Percentiles rank a stretch among this genome's conserved stretches.
Evolutionary conservation across 495 filamentous ascomycete genomes (phyloP).

Genomic region (Trichoderma gamsii): DNA sequence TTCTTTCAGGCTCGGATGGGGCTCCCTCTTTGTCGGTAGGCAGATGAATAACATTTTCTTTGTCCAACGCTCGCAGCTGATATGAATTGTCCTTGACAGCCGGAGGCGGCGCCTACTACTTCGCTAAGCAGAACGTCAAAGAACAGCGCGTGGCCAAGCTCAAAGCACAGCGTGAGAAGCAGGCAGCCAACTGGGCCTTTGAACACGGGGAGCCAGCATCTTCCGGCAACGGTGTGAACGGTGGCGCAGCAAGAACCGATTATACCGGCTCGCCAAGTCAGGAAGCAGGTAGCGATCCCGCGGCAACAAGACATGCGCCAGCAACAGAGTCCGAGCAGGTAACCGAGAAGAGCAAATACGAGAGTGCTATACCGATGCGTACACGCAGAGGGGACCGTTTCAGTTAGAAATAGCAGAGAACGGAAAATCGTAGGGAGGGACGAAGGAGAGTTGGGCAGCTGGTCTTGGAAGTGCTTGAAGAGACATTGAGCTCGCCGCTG

Average conservation of each 20-base stretch:
- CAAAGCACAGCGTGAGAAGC: conserved; percentile 58
- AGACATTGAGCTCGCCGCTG: neutral
- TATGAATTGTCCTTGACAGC: conserved; percentile 42
- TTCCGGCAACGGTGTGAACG: conserved; percentile 23
- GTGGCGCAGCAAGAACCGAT: conserved; percentile 45
- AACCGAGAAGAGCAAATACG: conserved; percentile 84
- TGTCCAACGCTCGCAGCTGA: neutral
- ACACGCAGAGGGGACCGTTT: conserved; percentile 82
- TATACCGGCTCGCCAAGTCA: conserved; percentile 67
- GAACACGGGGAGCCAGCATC: conserved; percentile 45
- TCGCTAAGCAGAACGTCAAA: conserved; percentile 91
- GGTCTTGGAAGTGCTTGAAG: neutral
- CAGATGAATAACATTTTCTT: neutral
- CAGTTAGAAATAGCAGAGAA: conserved; percentile 28
- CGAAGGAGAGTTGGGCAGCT: neutral
- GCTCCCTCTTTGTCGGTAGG: conserved; percentile 69
- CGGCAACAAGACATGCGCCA: conserved; percentile 76
- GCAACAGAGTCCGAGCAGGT: conserved; percentile 63
- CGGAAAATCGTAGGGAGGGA: neutral
- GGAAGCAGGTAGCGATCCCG: conserved; percentile 76
- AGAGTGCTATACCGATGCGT: conserved; percentile 60
- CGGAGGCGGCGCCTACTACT: conserved; percentile 83
- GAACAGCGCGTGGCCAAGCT: conserved; percentile 70
- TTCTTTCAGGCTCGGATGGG: conserved; percentile 70
- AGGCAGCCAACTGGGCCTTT: conserved; percentile 53